Evolutionary conservation across 2,329 filamentous ascomycete species (phyloP).

Genomic region (Lasiodiplodia sp.): DNA sequence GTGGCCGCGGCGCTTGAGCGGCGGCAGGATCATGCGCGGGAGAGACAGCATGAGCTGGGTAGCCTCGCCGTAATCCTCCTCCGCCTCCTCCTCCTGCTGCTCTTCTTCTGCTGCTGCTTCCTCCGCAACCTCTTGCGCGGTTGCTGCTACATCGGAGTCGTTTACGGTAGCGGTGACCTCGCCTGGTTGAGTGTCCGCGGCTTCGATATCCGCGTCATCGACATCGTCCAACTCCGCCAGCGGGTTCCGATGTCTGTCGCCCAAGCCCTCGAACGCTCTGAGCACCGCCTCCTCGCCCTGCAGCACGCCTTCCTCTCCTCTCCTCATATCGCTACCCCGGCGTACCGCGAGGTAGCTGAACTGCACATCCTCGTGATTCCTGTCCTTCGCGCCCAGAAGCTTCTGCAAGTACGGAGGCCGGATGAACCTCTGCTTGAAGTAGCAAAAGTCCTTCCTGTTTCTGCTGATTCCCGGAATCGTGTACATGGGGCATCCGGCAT

Average conservation of each 20-base stretch:
- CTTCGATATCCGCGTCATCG: slow-evolving; percentile 35
- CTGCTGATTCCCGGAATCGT: slow-evolving; percentile 69
- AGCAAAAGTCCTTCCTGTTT: slow-evolving; percentile 88
- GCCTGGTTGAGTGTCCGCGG: neutral
- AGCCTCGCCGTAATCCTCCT: slow-evolving; percentile 34
- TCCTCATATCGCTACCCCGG: slow-evolving; percentile 71
- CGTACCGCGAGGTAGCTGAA: slow-evolving; percentile 91
- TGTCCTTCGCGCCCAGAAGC: slow-evolving; percentile 71
- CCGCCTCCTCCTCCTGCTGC: neutral
- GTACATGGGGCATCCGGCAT: slow-evolving; percentile 90
- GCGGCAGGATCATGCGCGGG: slow-evolving; percentile 78
- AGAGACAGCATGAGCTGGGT: slow-evolving; percentile 66
- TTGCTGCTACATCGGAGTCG: neutral
- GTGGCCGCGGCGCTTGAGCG: slow-evolving; percentile 87
- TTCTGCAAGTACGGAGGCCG: slow-evolving; percentile 82
- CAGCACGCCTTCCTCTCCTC: slow-evolving; percentile 40
- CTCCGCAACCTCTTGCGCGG: neutral
- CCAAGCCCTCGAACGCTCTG: slow-evolving; percentile 75
- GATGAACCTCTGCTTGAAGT: slow-evolving; percentile 88
- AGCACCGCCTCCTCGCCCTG: slow-evolving; percentile 68
- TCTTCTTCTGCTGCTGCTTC: neutral
- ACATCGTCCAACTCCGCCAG: slow-evolving; percentile 12
- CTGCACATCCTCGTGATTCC: slow-evolving; percentile 88
- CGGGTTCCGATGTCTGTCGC: slow-evolving; percentile 15
- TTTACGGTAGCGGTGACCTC: neutral